phyloP scores from a whole-genome alignment of 805 yeast genomes.

The Priceomyces carsonii region DNA sequence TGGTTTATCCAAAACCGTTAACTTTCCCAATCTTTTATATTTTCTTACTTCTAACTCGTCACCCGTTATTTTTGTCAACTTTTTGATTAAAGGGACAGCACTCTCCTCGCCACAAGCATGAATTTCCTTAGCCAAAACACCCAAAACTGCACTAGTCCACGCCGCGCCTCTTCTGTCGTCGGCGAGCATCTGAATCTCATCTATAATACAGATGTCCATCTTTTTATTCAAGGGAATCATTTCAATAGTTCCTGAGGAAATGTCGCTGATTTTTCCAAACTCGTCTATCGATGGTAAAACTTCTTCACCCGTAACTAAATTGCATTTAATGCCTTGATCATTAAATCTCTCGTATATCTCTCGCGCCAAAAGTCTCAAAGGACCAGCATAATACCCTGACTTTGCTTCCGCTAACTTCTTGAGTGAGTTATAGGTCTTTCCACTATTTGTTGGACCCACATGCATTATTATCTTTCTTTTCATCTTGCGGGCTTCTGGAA shows the following conservation, averaged over 20 bases:
- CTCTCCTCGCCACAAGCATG: constrained; percentile 95
- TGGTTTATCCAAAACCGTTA: constrained; percentile 49
- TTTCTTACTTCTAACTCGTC: constrained; percentile 72
- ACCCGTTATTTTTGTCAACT: constrained; percentile 68
- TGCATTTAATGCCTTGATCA: constrained; percentile 66
- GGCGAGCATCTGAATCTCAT: constrained; percentile 94
- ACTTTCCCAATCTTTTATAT: constrained; percentile 74
- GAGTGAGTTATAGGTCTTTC: constrained; percentile 86
- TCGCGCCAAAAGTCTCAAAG: constrained; percentile 83
- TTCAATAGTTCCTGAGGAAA: constrained; percentile 89
- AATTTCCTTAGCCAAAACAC: constrained; percentile 80
- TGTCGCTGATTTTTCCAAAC: constrained; percentile 68
- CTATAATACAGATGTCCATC: constrained; percentile 87
- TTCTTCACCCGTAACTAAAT: constrained; percentile 95
- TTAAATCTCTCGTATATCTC: constrained; percentile 87
- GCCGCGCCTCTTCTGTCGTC: constrained; percentile 84
- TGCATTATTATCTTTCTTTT: constrained; percentile 85
- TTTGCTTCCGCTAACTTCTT: constrained; percentile 62
- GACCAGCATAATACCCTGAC: constrained; percentile 93
- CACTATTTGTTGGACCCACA: constrained; percentile 97
- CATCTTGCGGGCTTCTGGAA: constrained; percentile 78
- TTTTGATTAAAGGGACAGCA: constrained; percentile 65
- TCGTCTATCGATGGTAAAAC: constrained; percentile 69
- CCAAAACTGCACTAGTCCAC: constrained; percentile 90
- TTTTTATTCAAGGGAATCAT: constrained; percentile 73